Evolutionary conservation across 2,329 filamentous ascomycete genomes (phyloP), one percentile per base, ranked within the genome.

Genomic region (Epichloe sibirici): DNA sequence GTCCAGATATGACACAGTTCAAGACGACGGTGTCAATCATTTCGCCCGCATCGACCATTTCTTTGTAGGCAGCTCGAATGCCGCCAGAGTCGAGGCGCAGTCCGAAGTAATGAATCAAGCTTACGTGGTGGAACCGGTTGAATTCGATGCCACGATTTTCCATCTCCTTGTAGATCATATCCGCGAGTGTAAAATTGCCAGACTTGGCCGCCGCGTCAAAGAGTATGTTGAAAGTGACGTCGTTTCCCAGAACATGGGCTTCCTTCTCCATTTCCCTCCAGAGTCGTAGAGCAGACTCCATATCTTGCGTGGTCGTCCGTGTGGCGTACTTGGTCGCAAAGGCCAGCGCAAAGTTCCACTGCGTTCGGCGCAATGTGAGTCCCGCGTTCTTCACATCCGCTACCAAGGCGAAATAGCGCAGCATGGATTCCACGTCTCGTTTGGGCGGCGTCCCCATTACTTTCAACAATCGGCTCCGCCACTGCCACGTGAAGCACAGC

Each of bases 211-310:
- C 89, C 11, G 89, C 79, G 63, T 96, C 87, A 60, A 95, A 96
- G 12, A 98, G 76, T 46, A 96, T 86, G 63, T 93, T 95, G 68
- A 98, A 94, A 0, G 91, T 95, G n/a, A 90, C 84, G 48, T 81
- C 76, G 59, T 86, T 86, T 38, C 79, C 83, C 58, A 71, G 70
- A 13, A 89, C 66, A 1, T 79, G 77, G 2, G 83, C 82, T 4
- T 81, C 71, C 46, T 79, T 75, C 67, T 98, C 93, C 90, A 97
- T 97, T 61, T 93, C 83, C 57, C 80, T 82, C 90, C 91, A 98
- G 25, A 94, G 69, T 47, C 81, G 78, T 45, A 98, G 73, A 0
- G 88, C 83, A 5, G 81, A 77, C 31, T 70, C 67, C 55, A 70
- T 59, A 46, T 66, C 87, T 73, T 44, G 88, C 67, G 65, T 90